Evolutionary conservation across 768 basidiomycete genomes (phyloP).

Genomic region (Daedaleopsis sinensis): DNA sequence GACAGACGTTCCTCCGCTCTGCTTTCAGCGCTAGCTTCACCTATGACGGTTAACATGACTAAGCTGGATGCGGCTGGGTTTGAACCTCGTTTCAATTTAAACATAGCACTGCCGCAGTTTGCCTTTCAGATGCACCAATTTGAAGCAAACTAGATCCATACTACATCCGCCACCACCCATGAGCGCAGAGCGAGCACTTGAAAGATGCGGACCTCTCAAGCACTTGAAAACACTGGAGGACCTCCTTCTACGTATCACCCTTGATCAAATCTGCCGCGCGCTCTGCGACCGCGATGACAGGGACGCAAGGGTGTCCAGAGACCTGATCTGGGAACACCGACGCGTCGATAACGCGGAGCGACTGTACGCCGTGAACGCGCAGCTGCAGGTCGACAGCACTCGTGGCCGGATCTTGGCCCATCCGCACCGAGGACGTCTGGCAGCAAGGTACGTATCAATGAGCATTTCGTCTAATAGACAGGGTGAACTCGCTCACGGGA

Average conservation of each 20-base stretch:
- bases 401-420: neutral
- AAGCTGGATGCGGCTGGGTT: too few species aligned
- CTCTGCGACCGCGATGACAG: constrained; percentile 21
- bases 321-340: constrained; percentile 17
- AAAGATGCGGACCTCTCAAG: too few species aligned
- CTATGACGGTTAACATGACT: too few species aligned
- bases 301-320: constrained; percentile 17
- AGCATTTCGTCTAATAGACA: neutral
- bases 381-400: neutral
- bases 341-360: constrained; percentile 38
- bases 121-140: too few species aligned
- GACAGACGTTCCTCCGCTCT: too few species aligned
- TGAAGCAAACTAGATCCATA: too few species aligned
- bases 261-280: constrained; percentile 21
- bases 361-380: constrained; percentile 44
- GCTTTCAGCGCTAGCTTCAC: too few species aligned
- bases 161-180: too few species aligned
- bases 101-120: too few species aligned
- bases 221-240: too few species aligned
- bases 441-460: neutral
- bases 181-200: too few species aligned
- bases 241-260: neutral
- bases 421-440: neutral
- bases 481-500: neutral
- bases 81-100: too few species aligned